Base-by-base conservation (phyloP, 176 grass and related monocot genomes). In the Cymbopogon citratus region DNA sequence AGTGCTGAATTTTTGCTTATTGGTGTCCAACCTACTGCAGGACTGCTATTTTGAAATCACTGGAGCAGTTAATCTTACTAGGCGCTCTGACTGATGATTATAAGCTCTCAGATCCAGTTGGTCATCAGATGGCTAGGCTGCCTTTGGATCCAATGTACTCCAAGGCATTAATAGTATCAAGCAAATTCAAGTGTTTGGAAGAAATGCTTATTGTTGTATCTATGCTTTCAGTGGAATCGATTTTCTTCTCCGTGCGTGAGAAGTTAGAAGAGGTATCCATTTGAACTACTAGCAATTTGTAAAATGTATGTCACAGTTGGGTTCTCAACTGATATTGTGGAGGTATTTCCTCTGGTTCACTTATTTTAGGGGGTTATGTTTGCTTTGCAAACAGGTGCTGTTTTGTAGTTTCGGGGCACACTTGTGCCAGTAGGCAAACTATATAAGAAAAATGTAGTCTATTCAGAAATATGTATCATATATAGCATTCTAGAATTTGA, bases 161-260 rank as follows among this genome's bases (percentile, higher is more conserved):
- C 24, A 98, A 98, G 77, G 88, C 92, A 65, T 74, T 98, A 57
- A 91, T 98, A 60, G 75, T 98, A 77, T 81, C 95, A 29, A 91
- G 24, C 9, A 69, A 98, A 61, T 91, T 95, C 71, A 95, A 93
- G 83, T 98, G 95, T 87, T 80, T 93, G 82, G 92, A 98, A 95
- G 95, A 98, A 89, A 98, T 98, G 95, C 62, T 95, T 62, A 95
- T 98, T 87, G 90, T 93, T 43, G 95, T 98, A 69, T 92, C 95
- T 33, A 95, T 98, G 95, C 88, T 98, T 85, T 98, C 95, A 16
- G 92, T 98, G 73, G 95, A 98, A 75, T 95, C 92, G 33, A 95
- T 98, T 82, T 98, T 98, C 80, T 95, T 93, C 59, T 90, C 80
- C n/a, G 87, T 89, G 23, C 92, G 85, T 9, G 95, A 98, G 29